Conservation (phyloP, 2,329 filamentous ascomycete species). For the Dothideomycetidae sp. region DNA sequence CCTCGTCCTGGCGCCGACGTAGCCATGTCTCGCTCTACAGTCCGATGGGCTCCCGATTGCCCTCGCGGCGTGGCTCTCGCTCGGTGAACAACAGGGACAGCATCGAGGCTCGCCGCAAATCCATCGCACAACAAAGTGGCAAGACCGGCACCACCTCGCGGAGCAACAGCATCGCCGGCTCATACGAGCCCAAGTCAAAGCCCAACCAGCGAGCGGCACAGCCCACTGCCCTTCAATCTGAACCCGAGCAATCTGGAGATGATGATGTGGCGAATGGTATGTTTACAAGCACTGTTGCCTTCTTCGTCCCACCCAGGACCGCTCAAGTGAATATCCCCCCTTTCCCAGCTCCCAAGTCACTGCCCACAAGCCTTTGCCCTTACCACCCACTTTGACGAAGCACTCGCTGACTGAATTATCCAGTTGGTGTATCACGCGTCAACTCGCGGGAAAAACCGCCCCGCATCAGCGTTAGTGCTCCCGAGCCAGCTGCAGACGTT, state of each 20-base stretch:
- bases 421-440: constrained; percentile 19
- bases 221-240: constrained; percentile 19
- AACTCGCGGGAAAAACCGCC: constrained; percentile 18
- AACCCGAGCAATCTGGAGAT: constrained; percentile 30
- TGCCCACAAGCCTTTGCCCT: background rate
- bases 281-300: constrained; percentile 9
- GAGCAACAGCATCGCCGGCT: constrained; percentile 14
- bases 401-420: no score
- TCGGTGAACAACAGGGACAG: constrained; percentile 14
- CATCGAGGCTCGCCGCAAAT: constrained; percentile 13
- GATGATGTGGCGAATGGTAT: constrained; percentile 34
- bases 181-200: constrained; percentile 10
- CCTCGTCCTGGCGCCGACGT: constrained; percentile 32
- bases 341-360: background rate
- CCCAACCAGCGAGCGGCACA: constrained; percentile 15
- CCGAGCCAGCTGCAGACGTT: constrained; percentile 7
- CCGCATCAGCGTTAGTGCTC: constrained; percentile 6
- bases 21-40: constrained; percentile 32
- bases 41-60: constrained; percentile 35
- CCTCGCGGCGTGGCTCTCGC: constrained; percentile 23
- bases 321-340: constrained; percentile 14
- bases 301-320: constrained; percentile 8
- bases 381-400: no score
- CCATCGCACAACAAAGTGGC: constrained; percentile 18
- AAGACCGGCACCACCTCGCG: constrained; percentile 13